phyloP scores from a whole-genome alignment of 345 rosid species.

The Chamaenerion angustifolium region DNA sequence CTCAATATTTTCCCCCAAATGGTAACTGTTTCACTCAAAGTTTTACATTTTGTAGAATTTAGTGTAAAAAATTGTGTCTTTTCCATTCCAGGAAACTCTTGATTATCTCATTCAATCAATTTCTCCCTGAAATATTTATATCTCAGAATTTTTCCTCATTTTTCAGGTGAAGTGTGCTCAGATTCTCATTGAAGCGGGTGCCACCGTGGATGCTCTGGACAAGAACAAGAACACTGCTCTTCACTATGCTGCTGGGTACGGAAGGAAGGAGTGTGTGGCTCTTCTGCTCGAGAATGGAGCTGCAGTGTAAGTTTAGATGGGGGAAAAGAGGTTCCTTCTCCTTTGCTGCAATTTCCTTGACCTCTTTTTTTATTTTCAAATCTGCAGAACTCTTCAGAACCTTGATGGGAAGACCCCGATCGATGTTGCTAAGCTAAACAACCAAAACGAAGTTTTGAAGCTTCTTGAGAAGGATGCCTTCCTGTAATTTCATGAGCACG shows the following conservation, averaged over 20 bases:
- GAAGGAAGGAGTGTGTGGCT: constrained; percentile 89
- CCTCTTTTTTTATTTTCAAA: no score
- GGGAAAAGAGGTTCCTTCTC: background rate
- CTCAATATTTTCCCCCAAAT: no score
- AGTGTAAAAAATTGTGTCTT: no score
- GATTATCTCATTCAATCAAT: no score
- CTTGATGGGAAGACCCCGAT: constrained; percentile 94
- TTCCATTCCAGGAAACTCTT: no score
- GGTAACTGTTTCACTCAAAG: no score
- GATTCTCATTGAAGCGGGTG: constrained; percentile 79
- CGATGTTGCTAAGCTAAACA: constrained; percentile 92
- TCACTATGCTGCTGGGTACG: constrained; percentile 96
- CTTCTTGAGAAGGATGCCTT: constrained; percentile 94
- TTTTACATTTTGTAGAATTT: no score
- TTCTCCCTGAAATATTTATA: background rate
- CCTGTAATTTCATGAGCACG: constrained; percentile 26
- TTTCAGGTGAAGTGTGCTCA: constrained; percentile 75
- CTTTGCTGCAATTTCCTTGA: background rate
- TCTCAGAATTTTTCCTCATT: background rate
- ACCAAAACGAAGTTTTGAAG: constrained; percentile 80
- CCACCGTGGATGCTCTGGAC: constrained; percentile 78
- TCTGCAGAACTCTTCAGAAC: constrained; percentile 79
- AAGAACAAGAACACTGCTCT: constrained; percentile 95
- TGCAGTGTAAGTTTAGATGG: constrained; percentile 62
- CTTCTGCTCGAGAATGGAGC: constrained; percentile 86